phyloP scores from a whole-genome alignment of 352 stramenopile species.

The Phytopythium vexans region DNA sequence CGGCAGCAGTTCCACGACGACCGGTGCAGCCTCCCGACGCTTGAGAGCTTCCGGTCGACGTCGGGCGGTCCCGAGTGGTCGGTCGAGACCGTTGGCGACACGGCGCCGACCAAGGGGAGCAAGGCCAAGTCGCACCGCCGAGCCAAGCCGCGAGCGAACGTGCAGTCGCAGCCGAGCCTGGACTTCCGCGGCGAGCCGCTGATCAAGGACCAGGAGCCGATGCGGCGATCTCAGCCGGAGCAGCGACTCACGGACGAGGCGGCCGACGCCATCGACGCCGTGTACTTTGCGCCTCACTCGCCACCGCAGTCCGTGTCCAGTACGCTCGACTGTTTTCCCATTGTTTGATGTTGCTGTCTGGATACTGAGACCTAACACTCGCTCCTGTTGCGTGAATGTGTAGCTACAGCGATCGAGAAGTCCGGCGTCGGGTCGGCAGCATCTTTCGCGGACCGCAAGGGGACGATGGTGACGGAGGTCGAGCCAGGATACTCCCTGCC shows the following conservation, averaged over 20 bases:
- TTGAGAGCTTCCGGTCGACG: constrained; percentile 32
- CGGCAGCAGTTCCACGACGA: constrained; percentile 53
- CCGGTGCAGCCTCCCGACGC: constrained; percentile 44
- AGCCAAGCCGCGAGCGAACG: too few species aligned
- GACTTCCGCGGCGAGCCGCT: background rate
- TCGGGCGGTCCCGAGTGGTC: constrained; percentile 3
- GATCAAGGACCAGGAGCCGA: constrained; percentile 1
- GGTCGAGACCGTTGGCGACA: constrained; percentile 6
- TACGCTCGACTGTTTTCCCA: constrained; percentile 3
- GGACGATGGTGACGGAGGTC: constrained; percentile 60
- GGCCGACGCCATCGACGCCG: constrained; percentile 7
- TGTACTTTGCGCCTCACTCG: constrained; percentile 32
- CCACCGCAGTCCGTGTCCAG: constrained; percentile 12
- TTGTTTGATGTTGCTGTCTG: background rate
- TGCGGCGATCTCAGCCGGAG: background rate
- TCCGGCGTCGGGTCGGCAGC: constrained; percentile 18
- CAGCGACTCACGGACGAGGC: constrained; percentile 1
- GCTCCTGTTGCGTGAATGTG: background rate
- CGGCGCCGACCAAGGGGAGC: constrained; percentile 2
- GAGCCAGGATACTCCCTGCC: constrained; percentile 36
- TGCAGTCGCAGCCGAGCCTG: too few species aligned
- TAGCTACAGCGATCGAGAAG: constrained; percentile 4
- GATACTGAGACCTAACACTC: too few species aligned
- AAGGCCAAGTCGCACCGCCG: background rate
- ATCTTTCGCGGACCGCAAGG: constrained; percentile 28